phyloP scores from a whole-genome alignment of 1,284 basidiomycete species.

The Coniferiporia sulphurascens region DNA sequence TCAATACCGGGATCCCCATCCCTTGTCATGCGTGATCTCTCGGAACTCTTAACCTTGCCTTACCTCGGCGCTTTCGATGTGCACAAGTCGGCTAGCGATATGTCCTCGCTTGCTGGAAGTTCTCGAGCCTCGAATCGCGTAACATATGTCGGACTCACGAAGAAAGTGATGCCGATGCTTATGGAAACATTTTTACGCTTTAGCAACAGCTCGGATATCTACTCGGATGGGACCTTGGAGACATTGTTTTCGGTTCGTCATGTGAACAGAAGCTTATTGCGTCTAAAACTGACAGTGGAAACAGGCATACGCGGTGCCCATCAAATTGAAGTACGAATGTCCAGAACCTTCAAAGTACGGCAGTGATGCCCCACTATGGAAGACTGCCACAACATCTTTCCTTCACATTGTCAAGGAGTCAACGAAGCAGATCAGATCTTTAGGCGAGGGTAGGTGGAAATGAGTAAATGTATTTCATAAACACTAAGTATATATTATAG shows the following conservation, averaged over 20 bases:
- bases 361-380: constrained; percentile 85
- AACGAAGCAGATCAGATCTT: constrained; percentile 41
- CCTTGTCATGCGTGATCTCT: constrained; percentile 74
- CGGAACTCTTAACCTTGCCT: constrained; percentile 81
- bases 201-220: constrained; percentile 59
- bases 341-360: constrained; percentile 83
- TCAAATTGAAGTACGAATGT: constrained; percentile 94
- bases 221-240: constrained; percentile 80
- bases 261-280: neutral
- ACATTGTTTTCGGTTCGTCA: constrained; percentile 68
- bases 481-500: constrained; percentile 29
- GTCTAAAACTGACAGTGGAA: neutral
- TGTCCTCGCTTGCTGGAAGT: constrained; percentile 26
- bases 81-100: constrained; percentile 24
- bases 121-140: constrained; percentile 53
- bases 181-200: constrained; percentile 68
- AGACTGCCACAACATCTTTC: constrained; percentile 77
- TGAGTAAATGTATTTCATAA: neutral
- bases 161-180: constrained; percentile 81
- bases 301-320: constrained; percentile 83
- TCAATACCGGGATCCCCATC: constrained; percentile 58
- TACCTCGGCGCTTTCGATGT: constrained; percentile 75
- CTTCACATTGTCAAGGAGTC: constrained; percentile 65
- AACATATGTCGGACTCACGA: constrained; percentile 84
- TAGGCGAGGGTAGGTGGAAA: constrained; percentile 41